Percentiles rank a stretch among this genome's conserved stretches.
phyloP scores from a whole-genome alignment of 768 basidiomycete genomes.

The Boletus barrowsii region DNA sequence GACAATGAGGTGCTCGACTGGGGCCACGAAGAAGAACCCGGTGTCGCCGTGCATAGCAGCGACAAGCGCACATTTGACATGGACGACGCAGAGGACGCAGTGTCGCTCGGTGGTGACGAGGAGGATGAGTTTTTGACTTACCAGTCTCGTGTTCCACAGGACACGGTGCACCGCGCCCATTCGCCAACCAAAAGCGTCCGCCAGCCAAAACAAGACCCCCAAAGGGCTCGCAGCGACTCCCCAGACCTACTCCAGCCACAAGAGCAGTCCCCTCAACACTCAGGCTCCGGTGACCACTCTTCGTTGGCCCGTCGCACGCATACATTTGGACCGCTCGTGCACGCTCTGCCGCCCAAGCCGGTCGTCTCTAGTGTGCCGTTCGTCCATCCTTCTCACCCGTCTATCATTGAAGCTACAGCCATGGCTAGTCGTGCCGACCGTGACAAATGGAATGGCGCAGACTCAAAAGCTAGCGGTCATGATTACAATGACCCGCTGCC shows the following conservation, averaged over 20 bases:
- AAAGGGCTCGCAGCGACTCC: not conserved
- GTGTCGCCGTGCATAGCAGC: conserved; percentile 41
- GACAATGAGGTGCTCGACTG: conserved; percentile 72
- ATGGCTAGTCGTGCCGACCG: conserved; percentile 50
- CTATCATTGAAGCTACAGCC: conserved; percentile 58
- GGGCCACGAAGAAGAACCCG: conserved; percentile 51
- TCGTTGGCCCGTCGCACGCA: conserved; percentile 22
- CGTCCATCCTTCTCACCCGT: conserved; percentile 53
- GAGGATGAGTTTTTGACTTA: conserved; percentile 58
- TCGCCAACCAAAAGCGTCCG: conserved; percentile 19
- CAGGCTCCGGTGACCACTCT: conserved; percentile 20
- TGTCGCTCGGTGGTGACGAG: conserved; percentile 72
- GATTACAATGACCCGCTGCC: conserved; percentile 42
- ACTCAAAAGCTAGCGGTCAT: conserved; percentile 18
- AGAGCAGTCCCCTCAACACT: conserved; percentile 8
- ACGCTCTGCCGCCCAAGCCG: conserved; percentile 69
- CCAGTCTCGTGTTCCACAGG: conserved; percentile 35
- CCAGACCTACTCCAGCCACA: conserved; percentile 6
- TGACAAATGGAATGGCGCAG: conserved; percentile 41
- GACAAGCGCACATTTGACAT: conserved; percentile 30
- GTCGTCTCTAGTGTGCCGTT: conserved; percentile 48
- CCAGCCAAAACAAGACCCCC: conserved; percentile 13
- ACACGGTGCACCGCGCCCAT: conserved; percentile 10
- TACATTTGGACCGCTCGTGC: conserved; percentile 46
- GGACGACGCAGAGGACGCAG: conserved; percentile 56